Base-by-base conservation (phyloP, 2,329 filamentous ascomycete genomes). In the Trichophyton benhamiae region DNA sequence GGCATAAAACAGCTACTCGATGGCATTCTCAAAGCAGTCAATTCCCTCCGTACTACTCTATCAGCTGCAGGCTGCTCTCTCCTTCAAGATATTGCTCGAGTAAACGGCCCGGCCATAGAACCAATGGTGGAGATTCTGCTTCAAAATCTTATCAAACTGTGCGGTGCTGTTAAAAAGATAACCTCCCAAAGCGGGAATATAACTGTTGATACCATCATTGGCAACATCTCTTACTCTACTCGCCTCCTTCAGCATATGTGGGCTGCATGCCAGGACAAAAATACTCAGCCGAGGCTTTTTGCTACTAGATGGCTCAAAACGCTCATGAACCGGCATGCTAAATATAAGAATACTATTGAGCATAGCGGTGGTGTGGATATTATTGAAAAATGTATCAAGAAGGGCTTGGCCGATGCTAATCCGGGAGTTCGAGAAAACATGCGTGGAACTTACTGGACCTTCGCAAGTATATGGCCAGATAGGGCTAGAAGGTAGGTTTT, bases 111-210 rank as follows among this genome's bases (percentile, higher is more conserved):
- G 1, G 87, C 82, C 46, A 85, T 96, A 68, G 92, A 97, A 69
- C 83, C 87, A 9, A 88, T 95, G 85, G 87, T 94, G 6, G 92
- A 97, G 74, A 83, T 96, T 58, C 80, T 96, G 22, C 83, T 97
- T 75, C 91, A 96, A 70, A 87, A 84, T 30, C 84, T 96, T 67
- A 85, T 97, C 76, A 96, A 96, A 75, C 83, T 96, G 65, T 91
- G 87, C 66, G 89, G 86, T 8, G 86, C 86, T 25, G 95, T 92
- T 57, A 99, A 99, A 75, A 95, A 95, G 73, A 96, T 99, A 67
- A 86, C 84, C 62, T 90, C 90, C 0, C 87, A 95, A 69, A 86
- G 88, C 65, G 92, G 89, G 59, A 91, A 95, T 69, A 73, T 78
- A 15, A 89, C 88, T 0, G 86, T 96, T n/a, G 87, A 94, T 66